phyloP scores from a whole-genome alignment of 148 eudicot genomes.

The Vaccinium macrocarpon region DNA sequence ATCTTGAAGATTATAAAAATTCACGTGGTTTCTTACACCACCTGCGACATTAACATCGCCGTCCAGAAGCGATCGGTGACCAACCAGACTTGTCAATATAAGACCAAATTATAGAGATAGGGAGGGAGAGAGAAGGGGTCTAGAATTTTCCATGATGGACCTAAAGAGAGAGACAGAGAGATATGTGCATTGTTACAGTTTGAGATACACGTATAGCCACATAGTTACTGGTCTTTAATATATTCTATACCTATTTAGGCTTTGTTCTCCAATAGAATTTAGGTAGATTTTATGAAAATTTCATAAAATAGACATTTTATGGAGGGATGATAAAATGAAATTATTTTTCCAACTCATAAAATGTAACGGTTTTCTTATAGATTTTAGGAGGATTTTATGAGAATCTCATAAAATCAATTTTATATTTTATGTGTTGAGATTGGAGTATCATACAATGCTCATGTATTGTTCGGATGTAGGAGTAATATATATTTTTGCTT shows the following conservation, averaged over 20 bases:
- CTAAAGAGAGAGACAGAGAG: not conserved
- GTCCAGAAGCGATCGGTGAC: conserved; percentile 24
- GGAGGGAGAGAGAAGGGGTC: not conserved
- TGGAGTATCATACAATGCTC: too few species aligned
- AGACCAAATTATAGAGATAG: conserved; percentile 31
- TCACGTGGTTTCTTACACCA: conserved; percentile 36
- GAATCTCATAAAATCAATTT: too few species aligned
- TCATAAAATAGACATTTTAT: too few species aligned
- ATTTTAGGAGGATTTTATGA: too few species aligned
- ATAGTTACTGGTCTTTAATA: not conserved
- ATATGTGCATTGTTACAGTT: not conserved
- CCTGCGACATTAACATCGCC: conserved; percentile 33
- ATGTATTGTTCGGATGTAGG: not conserved
- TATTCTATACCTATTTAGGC: not conserved
- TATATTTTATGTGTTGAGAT: too few species aligned
- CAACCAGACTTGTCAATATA: conserved; percentile 31
- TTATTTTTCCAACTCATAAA: too few species aligned
- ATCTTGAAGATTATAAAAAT: conserved; percentile 31
- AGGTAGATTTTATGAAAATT: too few species aligned
- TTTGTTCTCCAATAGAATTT: too few species aligned
- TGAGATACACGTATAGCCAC: not conserved
- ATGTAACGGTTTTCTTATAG: too few species aligned
- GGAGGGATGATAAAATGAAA: too few species aligned
- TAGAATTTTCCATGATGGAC: not conserved
- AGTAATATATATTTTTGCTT: not conserved